These are phyloP conservation scores for Phytophthora palmivora DNA, from an alignment of 352 stramenopile genomes.

Conservation along the genomic window DNA sequence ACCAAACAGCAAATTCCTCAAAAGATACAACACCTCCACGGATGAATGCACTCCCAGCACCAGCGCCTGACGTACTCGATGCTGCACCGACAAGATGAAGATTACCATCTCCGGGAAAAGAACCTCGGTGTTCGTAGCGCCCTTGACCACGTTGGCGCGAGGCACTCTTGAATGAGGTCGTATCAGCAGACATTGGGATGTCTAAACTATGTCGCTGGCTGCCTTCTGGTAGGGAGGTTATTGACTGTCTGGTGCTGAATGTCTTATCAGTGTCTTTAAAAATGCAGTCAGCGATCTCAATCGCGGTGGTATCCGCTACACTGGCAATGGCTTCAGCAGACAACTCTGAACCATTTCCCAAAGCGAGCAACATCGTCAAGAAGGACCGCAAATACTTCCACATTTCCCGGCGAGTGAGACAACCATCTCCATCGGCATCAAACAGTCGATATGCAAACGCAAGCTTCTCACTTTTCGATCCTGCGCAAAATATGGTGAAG, in stretches of 20 bases:
- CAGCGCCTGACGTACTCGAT: conserved; percentile 56
- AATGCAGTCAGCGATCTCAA: conserved; percentile 83
- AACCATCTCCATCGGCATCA: conserved; percentile 90
- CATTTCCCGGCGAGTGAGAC: conserved; percentile 92
- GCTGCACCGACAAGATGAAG: conserved; percentile 65
- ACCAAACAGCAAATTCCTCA: conserved; percentile 89
- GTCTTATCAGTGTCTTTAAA: conserved; percentile 88
- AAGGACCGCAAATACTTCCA: conserved; percentile 95
- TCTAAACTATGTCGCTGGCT: conserved; percentile 71
- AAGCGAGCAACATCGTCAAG: conserved; percentile 94
- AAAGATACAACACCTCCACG: conserved; percentile 82
- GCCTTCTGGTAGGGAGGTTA: conserved; percentile 30
- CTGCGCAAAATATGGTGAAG: conserved; percentile 93
- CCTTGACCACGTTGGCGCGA: conserved; percentile 35
- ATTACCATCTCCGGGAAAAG: conserved; percentile 63
- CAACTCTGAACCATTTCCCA: conserved; percentile 90
- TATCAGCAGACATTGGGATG: conserved; percentile 50
- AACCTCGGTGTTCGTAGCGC: conserved; percentile 77
- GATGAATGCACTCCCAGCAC: conserved; percentile 76
- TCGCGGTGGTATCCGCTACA: conserved; percentile 81
- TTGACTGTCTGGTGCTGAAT: conserved; percentile 56
- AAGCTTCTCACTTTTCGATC: conserved; percentile 97
- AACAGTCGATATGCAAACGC: conserved; percentile 92
- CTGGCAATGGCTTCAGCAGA: conserved; percentile 84
- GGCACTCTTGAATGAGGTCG: conserved; percentile 41